Evolutionary conservation across 306 rosid genomes (phyloP), one percentile per base, ranked within the genome.

Genomic region (Malus asiatica): DNA sequence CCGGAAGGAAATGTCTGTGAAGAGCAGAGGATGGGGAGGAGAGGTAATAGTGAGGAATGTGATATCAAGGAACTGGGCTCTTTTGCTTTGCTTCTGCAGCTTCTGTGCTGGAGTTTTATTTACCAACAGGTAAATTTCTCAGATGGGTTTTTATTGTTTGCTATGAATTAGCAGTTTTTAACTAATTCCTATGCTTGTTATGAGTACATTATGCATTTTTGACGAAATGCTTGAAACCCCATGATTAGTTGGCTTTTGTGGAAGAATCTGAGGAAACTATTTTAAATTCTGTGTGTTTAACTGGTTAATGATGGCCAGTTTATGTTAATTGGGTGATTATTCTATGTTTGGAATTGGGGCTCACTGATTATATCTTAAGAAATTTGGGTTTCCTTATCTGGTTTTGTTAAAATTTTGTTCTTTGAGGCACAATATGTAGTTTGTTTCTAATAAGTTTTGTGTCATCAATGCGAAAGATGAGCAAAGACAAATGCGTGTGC

Each of bases 71-170:
- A 90, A 86, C 78, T 85, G 89, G 96, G 82, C 87, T 76, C 68
- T 91, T 84, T 74, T 91, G 32, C 88, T 91, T 53, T 94, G 97
- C 77, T 33, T 90, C 15, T 91, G 90, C 80, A 84, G 97, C 87
- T 94, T 94, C 84, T 90, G 84, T 84, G 93, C 97, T 42, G 96
- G 96, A 82, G 90, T 86, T 88, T 83, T 90, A 80, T 90, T 89
- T 85, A 83, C 96, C 23, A 87, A 85, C 78, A 82, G 97, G 98
- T 94, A 78, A 27, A 70, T 73, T n/a, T 71, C 32, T 71, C 73
- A 76, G 66, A 59, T 82, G 83, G 84, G 72, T 73, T 77, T 81
- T 77, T 59, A 14, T 64, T 59, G 44, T 77, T 84, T 15, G 52
- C 57, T 53, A 53, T 71, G 71, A 70, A 77, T 74, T 77, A 77